Conservation (phyloP, 192 early-diverging fungal species). For the Chytriomyces hyalinus region DNA sequence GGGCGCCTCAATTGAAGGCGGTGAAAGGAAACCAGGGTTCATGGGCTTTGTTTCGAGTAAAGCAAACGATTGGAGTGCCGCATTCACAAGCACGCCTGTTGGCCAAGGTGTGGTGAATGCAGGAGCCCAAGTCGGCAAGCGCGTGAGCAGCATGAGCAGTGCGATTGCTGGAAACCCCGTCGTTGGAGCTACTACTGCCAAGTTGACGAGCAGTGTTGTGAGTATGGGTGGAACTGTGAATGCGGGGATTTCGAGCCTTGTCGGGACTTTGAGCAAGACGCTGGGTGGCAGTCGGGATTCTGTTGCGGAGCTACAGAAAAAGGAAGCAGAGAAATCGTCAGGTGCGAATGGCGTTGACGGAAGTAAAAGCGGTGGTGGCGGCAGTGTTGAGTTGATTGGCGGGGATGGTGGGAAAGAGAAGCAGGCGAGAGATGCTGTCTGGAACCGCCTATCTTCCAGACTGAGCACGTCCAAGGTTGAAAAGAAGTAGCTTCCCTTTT, state of each 20-base stretch:
- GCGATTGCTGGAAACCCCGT: background rate
- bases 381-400: background rate
- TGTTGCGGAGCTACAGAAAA: background rate
- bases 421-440: background rate
- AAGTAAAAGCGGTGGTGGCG: background rate
- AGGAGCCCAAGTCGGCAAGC: background rate
- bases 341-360: background rate
- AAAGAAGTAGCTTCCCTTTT: too few relatives aligned
- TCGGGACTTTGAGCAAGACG: background rate
- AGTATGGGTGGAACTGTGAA: background rate
- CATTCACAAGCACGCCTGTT: background rate
- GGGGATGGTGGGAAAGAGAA: background rate
- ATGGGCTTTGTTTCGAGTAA: background rate
- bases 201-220: background rate
- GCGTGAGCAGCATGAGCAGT: background rate
- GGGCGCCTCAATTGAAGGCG: background rate
- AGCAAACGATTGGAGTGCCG: background rate
- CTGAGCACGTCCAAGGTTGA: background rate
- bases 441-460: background rate
- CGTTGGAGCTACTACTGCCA: background rate
- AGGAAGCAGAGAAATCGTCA: background rate
- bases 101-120: background rate
- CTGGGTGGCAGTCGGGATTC: background rate
- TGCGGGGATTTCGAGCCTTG: constrained; percentile 3
- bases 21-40: background rate